Percentiles rank a stretch among this genome's conserved stretches.
Evolutionary conservation across 2,329 filamentous ascomycete genomes (phyloP).

Genomic region (Fusarium xylarioides): DNA sequence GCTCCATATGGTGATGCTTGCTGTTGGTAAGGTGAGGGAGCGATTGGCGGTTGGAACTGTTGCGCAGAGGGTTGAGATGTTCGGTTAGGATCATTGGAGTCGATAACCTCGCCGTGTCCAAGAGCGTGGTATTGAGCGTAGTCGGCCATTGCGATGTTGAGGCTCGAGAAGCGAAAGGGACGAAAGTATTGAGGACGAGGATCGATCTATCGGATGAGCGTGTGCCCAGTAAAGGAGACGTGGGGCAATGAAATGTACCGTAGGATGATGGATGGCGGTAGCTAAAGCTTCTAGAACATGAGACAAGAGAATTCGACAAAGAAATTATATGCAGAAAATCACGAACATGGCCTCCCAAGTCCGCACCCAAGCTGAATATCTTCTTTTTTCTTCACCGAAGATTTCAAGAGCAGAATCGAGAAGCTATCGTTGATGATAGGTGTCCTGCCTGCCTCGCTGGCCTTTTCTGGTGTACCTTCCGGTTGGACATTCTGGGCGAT

Average conservation of each 20-base stretch:
- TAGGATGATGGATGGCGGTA: conserved; percentile 19
- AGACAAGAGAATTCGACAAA: conserved; percentile 33
- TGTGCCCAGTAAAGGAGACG: conserved; percentile 43
- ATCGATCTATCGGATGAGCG: conserved; percentile 41
- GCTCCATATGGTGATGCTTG: conserved; percentile 49
- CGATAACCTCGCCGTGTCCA: conserved; percentile 63
- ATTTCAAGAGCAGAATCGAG: conserved; percentile 26
- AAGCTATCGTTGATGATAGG: conserved; percentile 29
- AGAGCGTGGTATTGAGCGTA: conserved; percentile 65
- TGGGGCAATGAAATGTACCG: conserved; percentile 33
- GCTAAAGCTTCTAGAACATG: conserved; percentile 20
- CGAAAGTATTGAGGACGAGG: conserved; percentile 31
- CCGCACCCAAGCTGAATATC: conserved; percentile 24
- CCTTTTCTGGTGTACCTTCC: conserved; percentile 42
- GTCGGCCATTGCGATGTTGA: conserved; percentile 59
- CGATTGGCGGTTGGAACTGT: conserved; percentile 66
- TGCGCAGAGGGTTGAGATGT: conserved; percentile 60
- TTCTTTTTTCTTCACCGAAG: conserved; percentile 11
- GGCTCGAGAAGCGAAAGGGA: conserved; percentile 17
- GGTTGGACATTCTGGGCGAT: conserved; percentile 36
- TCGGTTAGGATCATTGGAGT: conserved; percentile 64
- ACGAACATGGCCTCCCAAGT: conserved; percentile 37
- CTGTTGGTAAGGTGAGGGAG: conserved; percentile 64
- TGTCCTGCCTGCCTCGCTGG: conserved; percentile 45
- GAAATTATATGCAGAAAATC: conserved; percentile 35